These are phyloP conservation scores for Notholithocarpus densiflorus DNA, from an alignment of 306 rosid genomes.

Conservation along the genomic window DNA sequence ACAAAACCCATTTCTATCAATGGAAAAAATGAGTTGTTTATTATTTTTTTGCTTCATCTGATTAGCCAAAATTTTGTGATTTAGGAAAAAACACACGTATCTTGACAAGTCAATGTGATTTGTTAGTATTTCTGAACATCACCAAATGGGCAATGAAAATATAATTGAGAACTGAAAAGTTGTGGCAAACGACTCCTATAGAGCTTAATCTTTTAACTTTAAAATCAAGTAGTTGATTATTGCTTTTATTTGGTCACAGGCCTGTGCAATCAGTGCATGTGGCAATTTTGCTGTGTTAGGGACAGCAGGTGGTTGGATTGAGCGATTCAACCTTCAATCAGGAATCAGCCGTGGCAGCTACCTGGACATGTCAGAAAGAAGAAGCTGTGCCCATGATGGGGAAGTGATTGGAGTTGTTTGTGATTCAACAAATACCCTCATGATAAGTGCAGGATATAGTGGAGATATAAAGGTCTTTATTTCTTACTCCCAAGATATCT, in stretches of 20 bases:
- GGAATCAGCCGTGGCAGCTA: slow-evolving; percentile 85
- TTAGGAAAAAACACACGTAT: background rate
- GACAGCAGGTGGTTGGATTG: slow-evolving; percentile 97
- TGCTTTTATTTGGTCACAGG: slow-evolving; percentile 48
- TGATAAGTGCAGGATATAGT: slow-evolving; percentile 87
- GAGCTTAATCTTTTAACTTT: slow-evolving; percentile 1
- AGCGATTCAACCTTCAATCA: slow-evolving; percentile 92
- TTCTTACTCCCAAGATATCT: background rate
- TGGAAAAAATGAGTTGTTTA: slow-evolving; percentile 5
- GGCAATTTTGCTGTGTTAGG: slow-evolving; percentile 92
- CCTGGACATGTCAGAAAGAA: slow-evolving; percentile 51
- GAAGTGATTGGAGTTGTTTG: slow-evolving; percentile 95
- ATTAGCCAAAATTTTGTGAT: background rate
- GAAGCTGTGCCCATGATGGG: slow-evolving; percentile 70
- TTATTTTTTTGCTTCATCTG: slow-evolving; percentile 10
- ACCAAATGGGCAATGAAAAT: background rate
- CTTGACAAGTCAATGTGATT: slow-evolving; percentile 4
- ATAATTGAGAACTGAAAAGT: background rate
- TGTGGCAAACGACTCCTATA: slow-evolving; percentile 2
- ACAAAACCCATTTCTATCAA: background rate
- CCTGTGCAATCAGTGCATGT: slow-evolving; percentile 90
- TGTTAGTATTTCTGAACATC: background rate
- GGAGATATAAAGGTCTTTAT: slow-evolving; percentile 84
- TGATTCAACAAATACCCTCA: slow-evolving; percentile 83
- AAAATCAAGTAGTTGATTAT: slow-evolving; percentile 17